Conservation (phyloP, 2,329 filamentous ascomycete genomes). For the Hysterium pulicare region DNA sequence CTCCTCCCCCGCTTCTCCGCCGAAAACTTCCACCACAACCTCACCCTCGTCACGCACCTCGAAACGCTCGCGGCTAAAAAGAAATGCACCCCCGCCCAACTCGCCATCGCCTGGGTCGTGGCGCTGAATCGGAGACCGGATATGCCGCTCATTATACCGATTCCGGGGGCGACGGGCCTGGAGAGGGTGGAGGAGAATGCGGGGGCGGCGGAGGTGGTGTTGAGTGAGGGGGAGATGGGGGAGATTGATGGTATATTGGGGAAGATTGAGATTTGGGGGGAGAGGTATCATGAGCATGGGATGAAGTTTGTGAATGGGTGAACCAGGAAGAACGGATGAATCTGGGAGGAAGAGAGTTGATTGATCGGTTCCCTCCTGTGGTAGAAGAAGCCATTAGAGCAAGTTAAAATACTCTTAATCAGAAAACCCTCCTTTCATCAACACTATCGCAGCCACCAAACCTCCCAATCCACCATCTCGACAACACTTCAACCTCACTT, state of each 20-base stretch:
- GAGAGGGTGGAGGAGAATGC: constrained; percentile 57
- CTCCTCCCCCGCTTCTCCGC: constrained; percentile 57
- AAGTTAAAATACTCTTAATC: too few relatives aligned
- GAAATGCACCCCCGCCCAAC: constrained; percentile 54
- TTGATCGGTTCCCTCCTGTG: too few relatives aligned
- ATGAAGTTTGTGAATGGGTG: too few relatives aligned
- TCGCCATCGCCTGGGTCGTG: constrained; percentile 62
- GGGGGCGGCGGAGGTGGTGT: constrained; percentile 53
- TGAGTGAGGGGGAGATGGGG: constrained; percentile 42
- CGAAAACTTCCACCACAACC: constrained; percentile 60
- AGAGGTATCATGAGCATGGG: constrained; percentile 4
- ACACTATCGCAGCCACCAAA: too few relatives aligned
- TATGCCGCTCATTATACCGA: constrained; percentile 58
- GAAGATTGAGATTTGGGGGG: constrained; percentile 41
- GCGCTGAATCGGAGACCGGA: constrained; percentile 46
- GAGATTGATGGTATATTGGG: constrained; percentile 50
- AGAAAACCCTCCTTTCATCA: too few relatives aligned
- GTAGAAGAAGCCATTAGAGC: too few relatives aligned
- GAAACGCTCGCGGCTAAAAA: constrained; percentile 58
- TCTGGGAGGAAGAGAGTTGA: too few relatives aligned
- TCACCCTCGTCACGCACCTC: constrained; percentile 59
- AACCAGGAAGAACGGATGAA: too few relatives aligned
- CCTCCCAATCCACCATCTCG: too few relatives aligned
- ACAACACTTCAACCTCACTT: too few relatives aligned
- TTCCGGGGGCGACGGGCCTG: constrained; percentile 58